Evolutionary conservation across 257 asterid species (phyloP).

Genomic region (Petrea volubilis): DNA sequence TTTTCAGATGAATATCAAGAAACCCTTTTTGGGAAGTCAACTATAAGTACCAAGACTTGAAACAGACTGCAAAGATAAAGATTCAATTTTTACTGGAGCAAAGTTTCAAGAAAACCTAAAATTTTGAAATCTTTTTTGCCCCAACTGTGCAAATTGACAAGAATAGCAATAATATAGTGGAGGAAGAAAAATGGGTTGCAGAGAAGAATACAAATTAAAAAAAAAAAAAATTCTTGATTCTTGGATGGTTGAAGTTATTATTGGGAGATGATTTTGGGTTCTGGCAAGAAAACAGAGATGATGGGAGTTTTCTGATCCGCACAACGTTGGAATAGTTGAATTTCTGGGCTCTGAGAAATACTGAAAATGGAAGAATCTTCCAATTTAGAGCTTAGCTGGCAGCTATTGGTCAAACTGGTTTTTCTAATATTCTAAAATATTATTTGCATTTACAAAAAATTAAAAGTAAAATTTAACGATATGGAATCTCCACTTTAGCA

Average conservation of each 20-base stretch:
- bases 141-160: background rate
- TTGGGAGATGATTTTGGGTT: background rate
- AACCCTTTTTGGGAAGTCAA: too few relatives aligned
- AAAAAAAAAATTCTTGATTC: background rate
- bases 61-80: background rate
- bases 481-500: too few relatives aligned
- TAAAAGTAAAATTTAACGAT: too few relatives aligned
- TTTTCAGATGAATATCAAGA: background rate
- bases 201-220: background rate
- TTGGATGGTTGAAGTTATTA: background rate
- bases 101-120: background rate
- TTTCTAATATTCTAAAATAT: too few relatives aligned
- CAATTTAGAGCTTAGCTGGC: slow-evolving; percentile 31
- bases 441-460: too few relatives aligned
- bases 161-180: background rate
- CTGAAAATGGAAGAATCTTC: slow-evolving; percentile 5
- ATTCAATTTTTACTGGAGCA: background rate
- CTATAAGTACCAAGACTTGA: background rate
- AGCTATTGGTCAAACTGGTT: slow-evolving; percentile 11
- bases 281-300: slow-evolving; percentile 12
- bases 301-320: slow-evolving; percentile 17
- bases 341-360: background rate
- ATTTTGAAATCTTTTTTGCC: background rate
- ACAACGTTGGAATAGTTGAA: background rate
- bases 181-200: background rate